Evolutionary conservation across 176 grass and related monocot species (phyloP).

Genomic region (Miscanthus lutarioriparius): DNA sequence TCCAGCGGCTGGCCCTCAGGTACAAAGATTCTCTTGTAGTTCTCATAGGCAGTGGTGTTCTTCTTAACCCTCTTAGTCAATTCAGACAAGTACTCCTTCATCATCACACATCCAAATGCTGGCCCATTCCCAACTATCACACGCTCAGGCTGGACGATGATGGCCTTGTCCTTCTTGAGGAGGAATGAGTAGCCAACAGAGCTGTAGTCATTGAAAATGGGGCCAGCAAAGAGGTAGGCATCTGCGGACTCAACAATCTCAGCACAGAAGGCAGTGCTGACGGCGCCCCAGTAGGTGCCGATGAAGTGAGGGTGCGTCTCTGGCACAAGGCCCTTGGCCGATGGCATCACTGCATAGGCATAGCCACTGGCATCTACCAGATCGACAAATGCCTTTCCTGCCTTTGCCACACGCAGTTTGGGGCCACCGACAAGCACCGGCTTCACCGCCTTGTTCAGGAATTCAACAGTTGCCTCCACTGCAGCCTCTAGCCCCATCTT

Average conservation of each 20-base stretch:
- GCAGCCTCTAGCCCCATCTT: conserved; percentile 74
- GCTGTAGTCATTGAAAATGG: conserved; percentile 93
- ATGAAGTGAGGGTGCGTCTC: conserved; percentile 72
- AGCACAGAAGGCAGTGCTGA: conserved; percentile 79
- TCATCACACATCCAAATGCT: conserved; percentile 65
- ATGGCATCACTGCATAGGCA: conserved; percentile 75
- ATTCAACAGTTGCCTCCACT: conserved; percentile 55
- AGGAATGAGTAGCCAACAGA: conserved; percentile 88
- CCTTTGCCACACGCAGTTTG: conserved; percentile 73
- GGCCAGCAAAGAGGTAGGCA: conserved; percentile 80
- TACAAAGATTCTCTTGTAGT: conserved; percentile 83
- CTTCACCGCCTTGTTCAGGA: conserved; percentile 90
- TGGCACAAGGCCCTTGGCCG: conserved; percentile 82
- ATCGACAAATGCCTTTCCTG: conserved; percentile 54
- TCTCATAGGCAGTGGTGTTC: conserved; percentile 73
- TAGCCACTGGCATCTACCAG: conserved; percentile 68
- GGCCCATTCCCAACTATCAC: conserved; percentile 73
- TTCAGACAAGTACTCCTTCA: conserved; percentile 74
- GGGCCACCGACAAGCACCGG: conserved; percentile 68
- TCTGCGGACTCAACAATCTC: conserved; percentile 85
- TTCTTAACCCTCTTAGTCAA: conserved; percentile 63
- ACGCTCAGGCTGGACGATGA: conserved; percentile 73
- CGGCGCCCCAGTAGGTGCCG: conserved; percentile 89
- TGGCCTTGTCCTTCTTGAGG: conserved; percentile 90
- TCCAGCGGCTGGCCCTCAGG: conserved; percentile 58